Base-by-base conservation (phyloP, 106 monocot species). In the Gastrodia elata region DNA sequence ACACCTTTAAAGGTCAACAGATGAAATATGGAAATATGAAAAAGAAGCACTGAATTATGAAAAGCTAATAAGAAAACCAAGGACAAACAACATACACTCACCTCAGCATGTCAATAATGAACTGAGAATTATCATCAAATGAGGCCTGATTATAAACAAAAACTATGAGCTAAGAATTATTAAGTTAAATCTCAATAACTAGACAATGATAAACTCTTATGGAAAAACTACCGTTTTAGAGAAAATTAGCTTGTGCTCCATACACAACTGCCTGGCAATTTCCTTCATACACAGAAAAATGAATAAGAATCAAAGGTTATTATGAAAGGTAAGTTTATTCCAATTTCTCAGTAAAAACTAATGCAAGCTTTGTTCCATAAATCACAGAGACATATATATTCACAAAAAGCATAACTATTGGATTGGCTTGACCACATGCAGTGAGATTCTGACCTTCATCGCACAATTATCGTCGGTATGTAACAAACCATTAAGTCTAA, bases 221-320 rank as follows among this genome's bases (percentile, higher is more conserved):
- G n/a, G 71, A n/a, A 77, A 76, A 39, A 55, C 0, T 88, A 98
- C 97, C 91, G 82, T 84, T 83, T 92, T 98, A 44, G 93, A 98
- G 83, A 98, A 98, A 32, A 83, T 49, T 28, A 98, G 77, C 26
- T 89, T 75, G 77, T 91, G 85, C 68, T 91, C 98, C 82, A 85
- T 40, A 74, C 98, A 98, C 71, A 98, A 72, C 70, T 98, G 93
- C 64, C 87, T 84, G 65, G 98, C 98, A 82, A 93, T 93, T 98
- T 98, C 98, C 98, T 93, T 48, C 25, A 77, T 68, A 82, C 42
- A 46, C 42, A 55, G 16, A 68, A 52, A 44, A 42, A 40, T 18
- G 64, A 16, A 11, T 24, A 65, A 30, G 70, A 28, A 38, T 48
- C 14, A 48, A 65, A 33, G 39, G 26, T 55, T 30, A 42, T 8